Evolutionary conservation across 2,329 filamentous ascomycete species (phyloP).

Genomic region (Sodiomyces alkalinus): DNA sequence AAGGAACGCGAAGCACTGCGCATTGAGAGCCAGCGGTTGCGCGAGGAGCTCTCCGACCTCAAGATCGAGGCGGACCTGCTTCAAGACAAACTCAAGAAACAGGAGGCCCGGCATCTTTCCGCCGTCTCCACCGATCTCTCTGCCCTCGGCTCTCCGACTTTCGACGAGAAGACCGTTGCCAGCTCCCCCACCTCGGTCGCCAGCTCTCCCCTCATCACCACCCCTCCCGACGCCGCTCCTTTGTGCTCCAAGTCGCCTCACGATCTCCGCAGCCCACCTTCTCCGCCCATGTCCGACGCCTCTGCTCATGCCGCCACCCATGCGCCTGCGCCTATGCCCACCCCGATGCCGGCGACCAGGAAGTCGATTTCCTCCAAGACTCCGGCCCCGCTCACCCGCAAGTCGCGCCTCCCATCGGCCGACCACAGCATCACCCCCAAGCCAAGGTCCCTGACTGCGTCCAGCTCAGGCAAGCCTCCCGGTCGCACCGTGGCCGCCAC

Average conservation of each 20-base stretch:
- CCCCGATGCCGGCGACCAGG: slow-evolving; percentile 24
- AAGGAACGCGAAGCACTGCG: slow-evolving; percentile 79
- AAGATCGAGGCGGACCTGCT: slow-evolving; percentile 92
- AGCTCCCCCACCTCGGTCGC: slow-evolving; percentile 70
- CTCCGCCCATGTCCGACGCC: slow-evolving; percentile 82
- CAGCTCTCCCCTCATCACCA: slow-evolving; percentile 80
- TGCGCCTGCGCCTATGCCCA: slow-evolving; percentile 35
- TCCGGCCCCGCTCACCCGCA: slow-evolving; percentile 38
- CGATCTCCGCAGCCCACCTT: slow-evolving; percentile 86
- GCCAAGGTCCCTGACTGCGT: slow-evolving; percentile 22
- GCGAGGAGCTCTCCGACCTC: slow-evolving; percentile 82
- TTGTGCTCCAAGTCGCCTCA: slow-evolving; percentile 43
- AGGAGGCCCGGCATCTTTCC: slow-evolving; percentile 41
- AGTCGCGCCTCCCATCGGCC: slow-evolving; percentile 14
- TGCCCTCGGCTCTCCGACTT: slow-evolving; percentile 53
- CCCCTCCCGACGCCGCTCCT: slow-evolving; percentile 49
- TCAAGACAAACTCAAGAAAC: slow-evolving; percentile 79
- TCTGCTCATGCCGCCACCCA: slow-evolving; percentile 35
- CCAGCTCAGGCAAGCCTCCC: slow-evolving; percentile 16
- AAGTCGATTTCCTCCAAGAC: slow-evolving; percentile 39
- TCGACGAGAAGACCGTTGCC: slow-evolving; percentile 55
- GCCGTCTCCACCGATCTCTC: slow-evolving; percentile 47
- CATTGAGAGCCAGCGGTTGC: slow-evolving; percentile 79
- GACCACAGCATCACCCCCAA: slow-evolving; percentile 33
- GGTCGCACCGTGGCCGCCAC: slow-evolving; percentile 24